These are phyloP conservation scores for Sclerotinia nivalis DNA, from an alignment of 2,329 filamentous ascomycete genomes.

Conservation along the genomic window DNA sequence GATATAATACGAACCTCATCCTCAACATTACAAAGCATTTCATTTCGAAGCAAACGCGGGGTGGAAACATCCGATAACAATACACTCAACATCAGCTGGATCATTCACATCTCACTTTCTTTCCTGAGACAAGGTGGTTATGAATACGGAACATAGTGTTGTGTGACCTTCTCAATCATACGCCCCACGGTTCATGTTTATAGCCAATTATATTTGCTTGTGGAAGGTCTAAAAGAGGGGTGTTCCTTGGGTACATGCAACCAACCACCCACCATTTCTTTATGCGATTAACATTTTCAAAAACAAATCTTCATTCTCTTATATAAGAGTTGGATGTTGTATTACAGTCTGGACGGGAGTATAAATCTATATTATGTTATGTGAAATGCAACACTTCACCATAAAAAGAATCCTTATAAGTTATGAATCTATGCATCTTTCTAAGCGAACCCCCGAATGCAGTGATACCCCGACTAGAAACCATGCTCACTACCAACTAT, in stretches of 20 bases:
- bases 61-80: neutral
- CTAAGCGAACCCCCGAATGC: slow-evolving; percentile 12
- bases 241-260: neutral
- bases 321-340: neutral
- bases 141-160: neutral
- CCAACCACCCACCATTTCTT: too few species aligned
- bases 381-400: neutral
- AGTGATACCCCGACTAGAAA: neutral
- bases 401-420: too few species aligned
- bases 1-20: neutral
- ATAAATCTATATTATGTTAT: neutral
- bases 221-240: neutral
- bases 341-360: neutral
- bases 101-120: slow-evolving; percentile 12
- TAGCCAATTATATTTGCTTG: neutral
- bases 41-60: neutral
- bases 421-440: neutral
- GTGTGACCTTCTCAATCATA: slow-evolving; percentile 8
- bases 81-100: slow-evolving; percentile 13
- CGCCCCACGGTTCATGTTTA: neutral
- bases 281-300: neutral
- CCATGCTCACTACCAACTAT: neutral
- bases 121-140: neutral
- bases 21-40: neutral
- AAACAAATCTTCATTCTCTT: neutral